Evolutionary conservation across 768 basidiomycete species (phyloP), one percentile per base, ranked within the genome.

Genomic region (Rhizopogon vulgaris): DNA sequence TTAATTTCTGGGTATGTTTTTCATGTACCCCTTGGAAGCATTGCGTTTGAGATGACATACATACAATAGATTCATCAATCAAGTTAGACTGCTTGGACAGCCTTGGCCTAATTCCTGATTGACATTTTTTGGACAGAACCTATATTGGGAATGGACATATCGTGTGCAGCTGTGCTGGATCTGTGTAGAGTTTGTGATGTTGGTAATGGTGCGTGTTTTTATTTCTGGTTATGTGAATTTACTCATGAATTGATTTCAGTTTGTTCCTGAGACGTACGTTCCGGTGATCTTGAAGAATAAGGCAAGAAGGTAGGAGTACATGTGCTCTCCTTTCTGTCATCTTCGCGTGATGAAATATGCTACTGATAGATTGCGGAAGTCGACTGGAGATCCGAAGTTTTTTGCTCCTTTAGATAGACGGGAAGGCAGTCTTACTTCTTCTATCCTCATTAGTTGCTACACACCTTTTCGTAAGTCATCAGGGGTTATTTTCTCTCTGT

Each of bases 111-210:
- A 24, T 11, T n/a, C 37, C 28, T 46, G 4, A 42, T 48, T 57
- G 40, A 57, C 45, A 24, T 32, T 2, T 34, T 0, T 40, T 10
- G 12, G 28, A 38, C 43, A 87, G 78, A 71, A 83, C 57, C 55
- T 75, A 1, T 59, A 75, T 41, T 87, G 86, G 87, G 68, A 85
- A 53, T 92, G 89, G 90, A 88, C 87, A 0, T 93, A 84, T 68
- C 80, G 83, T 51, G 67, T 86, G 14, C 63, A 85, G 52, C 54
- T 84, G 2, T 86, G 86, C 18, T 93, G 90, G 91, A 73, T 78
- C 0, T 80, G 78, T 43, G 67, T 67, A 3, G 75, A 88, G 63
- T 65, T 74, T 8, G 45, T 77, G 7, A 69, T 78, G 0, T 67
- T 92, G 7, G 60, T 81, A 42, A 22, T 78, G 39, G 84, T 84